Percentiles rank a stretch among this genome's conserved stretches.
phyloP scores from a whole-genome alignment of 2,329 filamentous ascomycete genomes.

The Monilinia fructicola region DNA sequence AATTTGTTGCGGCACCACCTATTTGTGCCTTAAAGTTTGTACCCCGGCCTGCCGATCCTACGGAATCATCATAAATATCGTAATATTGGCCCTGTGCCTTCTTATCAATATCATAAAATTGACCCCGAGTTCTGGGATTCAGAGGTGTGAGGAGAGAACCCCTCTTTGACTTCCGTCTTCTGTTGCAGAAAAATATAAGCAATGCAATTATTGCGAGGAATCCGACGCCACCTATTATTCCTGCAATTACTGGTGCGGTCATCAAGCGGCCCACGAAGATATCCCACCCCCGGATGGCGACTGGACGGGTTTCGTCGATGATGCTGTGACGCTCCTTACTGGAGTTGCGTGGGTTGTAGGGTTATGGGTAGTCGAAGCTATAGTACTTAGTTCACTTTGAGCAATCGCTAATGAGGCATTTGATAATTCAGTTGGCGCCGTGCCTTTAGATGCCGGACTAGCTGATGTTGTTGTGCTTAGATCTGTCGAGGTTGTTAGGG shows the following conservation, averaged over 20 bases:
- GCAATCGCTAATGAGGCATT: conserved; percentile 33
- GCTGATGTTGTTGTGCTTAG: conserved; percentile 13
- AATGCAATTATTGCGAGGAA: conserved; percentile 36
- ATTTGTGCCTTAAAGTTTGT: conserved; percentile 31
- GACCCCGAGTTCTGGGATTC: conserved; percentile 28
- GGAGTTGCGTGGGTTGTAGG: conserved; percentile 21
- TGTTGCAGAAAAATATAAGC: conserved; percentile 35
- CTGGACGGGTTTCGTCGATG: conserved; percentile 24
- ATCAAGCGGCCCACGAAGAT: conserved; percentile 28
- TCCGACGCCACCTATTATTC: conserved; percentile 36
- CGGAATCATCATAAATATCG: conserved; percentile 23
- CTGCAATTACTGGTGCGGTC: conserved; percentile 36
- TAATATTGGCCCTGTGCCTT: conserved; percentile 10
- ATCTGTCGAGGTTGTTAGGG: conserved; percentile 5
- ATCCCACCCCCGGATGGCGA: conserved; percentile 31
- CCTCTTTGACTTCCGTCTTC: conserved; percentile 31
- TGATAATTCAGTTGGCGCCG: conserved; percentile 34
- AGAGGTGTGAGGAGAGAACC: conserved; percentile 36
- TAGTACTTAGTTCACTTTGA: conserved; percentile 33
- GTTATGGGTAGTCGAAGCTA: conserved; percentile 22
- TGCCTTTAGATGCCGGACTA: conserved; percentile 33
- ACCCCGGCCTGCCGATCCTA: conserved; percentile 28
- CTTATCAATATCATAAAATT: conserved; percentile 36
- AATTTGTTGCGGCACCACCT: conserved; percentile 26
- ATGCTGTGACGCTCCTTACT: conserved; percentile 24